Evolutionary conservation across 1,284 basidiomycete genomes (phyloP).

Genomic region (Pseudozyma tsukubaensis): DNA sequence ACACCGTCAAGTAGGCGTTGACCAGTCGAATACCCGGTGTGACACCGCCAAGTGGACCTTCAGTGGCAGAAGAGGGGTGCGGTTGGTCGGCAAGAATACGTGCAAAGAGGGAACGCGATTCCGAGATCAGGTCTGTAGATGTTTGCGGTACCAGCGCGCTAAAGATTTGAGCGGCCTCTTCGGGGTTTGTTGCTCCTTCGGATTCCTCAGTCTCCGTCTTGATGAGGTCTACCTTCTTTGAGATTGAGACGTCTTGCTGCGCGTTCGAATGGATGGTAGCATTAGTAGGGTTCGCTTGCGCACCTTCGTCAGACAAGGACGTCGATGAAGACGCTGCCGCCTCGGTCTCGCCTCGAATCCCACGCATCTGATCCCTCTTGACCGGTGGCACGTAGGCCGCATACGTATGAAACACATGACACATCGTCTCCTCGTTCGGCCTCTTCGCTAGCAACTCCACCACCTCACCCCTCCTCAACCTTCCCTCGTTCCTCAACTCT

Average conservation of each 20-base stretch:
- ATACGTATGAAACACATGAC: slow-evolving; percentile 88
- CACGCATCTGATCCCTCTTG: slow-evolving; percentile 21
- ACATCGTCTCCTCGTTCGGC: slow-evolving; percentile 81
- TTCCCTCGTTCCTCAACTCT: neutral
- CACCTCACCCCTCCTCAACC: slow-evolving; percentile 40
- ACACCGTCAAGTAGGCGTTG: slow-evolving; percentile 84
- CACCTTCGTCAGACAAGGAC: too few species aligned
- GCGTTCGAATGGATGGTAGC: neutral
- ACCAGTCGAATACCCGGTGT: slow-evolving; percentile 76
- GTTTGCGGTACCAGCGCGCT: slow-evolving; percentile 75
- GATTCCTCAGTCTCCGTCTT: neutral
- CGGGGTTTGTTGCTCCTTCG: slow-evolving; percentile 69
- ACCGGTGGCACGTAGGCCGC: slow-evolving; percentile 77
- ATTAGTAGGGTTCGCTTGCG: neutral
- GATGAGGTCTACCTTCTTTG: slow-evolving; percentile 13
- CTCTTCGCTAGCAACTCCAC: slow-evolving; percentile 54
- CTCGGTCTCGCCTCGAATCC: too few species aligned
- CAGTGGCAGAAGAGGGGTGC: slow-evolving; percentile 30
- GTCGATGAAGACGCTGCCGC: too few species aligned
- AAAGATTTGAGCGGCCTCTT: slow-evolving; percentile 72
- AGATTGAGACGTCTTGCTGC: neutral
- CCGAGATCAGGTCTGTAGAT: slow-evolving; percentile 78
- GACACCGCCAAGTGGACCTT: slow-evolving; percentile 75
- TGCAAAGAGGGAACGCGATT: slow-evolving; percentile 78
- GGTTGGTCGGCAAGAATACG: slow-evolving; percentile 75